Evolutionary conservation across 2,329 filamentous ascomycete genomes (phyloP), one percentile per base, ranked within the genome.

Genomic region (Cladophialophora exuberans): DNA sequence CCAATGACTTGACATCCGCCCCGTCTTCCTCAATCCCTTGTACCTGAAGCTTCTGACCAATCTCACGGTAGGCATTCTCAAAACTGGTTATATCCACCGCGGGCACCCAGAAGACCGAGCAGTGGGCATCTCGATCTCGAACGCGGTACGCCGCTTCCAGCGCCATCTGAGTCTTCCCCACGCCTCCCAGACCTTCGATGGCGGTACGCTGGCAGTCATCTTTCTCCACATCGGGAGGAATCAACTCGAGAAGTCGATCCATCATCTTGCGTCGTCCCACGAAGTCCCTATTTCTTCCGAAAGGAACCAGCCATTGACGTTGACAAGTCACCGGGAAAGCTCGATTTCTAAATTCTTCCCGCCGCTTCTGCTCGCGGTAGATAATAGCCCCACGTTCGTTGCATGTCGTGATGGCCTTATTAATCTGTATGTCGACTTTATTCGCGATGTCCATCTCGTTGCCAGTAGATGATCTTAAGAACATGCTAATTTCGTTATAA

Each of bases 111-210:
- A 60, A 60, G 35, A 60, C 38, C 6, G 54, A 57, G 30, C 23
- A 36, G 7, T 36, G n/a, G 3, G 54, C 54, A 39, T 38, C 23
- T 25, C 46, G 7, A 6, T 17, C 17, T n/a, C 36, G 18, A n/a
- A 45, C 20, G 6, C 28, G 35, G 25, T 41, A 49, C 11, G 61
- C 61, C 23, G 60, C 30, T 49, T 66, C 56, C 17, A 67, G 49
- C n/a, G 65, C 63, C 17, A 67, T 25, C 35, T 61, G 57, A 22
- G 52, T 65, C 45, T 67, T 67, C n/a, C 65, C 64, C 11, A 67
- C 54, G 9, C 64, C 65, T 35, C 65, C 65, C 4, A 66, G 51
- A 9, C 64, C 62, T n/a, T n/a, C n/a, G n/a, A n/a, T n/a, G n/a
- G n/a, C n/a, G n/a, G n/a, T n/a, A n/a, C n/a, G n/a, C n/a, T n/a